Evolutionary conservation across 2,329 filamentous ascomycete species (phyloP).

Genomic region (Cercospora sesami): DNA sequence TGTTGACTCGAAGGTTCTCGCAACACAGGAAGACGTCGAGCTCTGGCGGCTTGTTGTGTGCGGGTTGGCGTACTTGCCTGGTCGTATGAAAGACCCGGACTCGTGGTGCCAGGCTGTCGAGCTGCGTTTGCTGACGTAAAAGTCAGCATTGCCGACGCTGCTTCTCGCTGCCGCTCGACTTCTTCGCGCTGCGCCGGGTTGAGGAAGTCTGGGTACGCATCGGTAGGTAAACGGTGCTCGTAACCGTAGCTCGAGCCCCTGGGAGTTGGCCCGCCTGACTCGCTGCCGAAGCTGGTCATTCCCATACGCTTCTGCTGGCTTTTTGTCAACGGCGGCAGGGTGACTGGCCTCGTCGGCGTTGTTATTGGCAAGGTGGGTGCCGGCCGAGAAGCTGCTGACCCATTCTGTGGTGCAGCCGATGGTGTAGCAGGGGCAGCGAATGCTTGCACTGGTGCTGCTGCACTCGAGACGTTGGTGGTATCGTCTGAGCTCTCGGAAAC

Average conservation of each 20-base stretch:
- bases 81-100: too few species aligned
- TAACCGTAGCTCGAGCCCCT: not conserved
- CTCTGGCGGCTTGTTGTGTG: too few species aligned
- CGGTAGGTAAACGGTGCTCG: not conserved
- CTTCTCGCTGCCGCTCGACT: too few species aligned
- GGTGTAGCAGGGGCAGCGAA: not conserved
- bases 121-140: too few species aligned
- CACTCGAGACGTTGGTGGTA: not conserved
- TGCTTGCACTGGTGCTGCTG: not conserved
- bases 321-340: not conserved
- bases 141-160: too few species aligned
- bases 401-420: not conserved
- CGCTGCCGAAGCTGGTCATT: not conserved
- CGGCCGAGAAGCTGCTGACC: not conserved
- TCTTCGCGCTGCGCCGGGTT: not conserved
- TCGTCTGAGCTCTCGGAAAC: not conserved
- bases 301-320: not conserved
- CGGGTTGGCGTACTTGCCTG: too few species aligned
- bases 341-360: not conserved
- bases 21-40: too few species aligned
- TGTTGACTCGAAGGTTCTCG: not conserved
- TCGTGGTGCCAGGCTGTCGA: too few species aligned
- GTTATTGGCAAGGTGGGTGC: not conserved
- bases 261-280: not conserved
- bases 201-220: not conserved